Conservation (phyloP, 2,329 filamentous ascomycete genomes). For the Ilyonectria robusta region DNA sequence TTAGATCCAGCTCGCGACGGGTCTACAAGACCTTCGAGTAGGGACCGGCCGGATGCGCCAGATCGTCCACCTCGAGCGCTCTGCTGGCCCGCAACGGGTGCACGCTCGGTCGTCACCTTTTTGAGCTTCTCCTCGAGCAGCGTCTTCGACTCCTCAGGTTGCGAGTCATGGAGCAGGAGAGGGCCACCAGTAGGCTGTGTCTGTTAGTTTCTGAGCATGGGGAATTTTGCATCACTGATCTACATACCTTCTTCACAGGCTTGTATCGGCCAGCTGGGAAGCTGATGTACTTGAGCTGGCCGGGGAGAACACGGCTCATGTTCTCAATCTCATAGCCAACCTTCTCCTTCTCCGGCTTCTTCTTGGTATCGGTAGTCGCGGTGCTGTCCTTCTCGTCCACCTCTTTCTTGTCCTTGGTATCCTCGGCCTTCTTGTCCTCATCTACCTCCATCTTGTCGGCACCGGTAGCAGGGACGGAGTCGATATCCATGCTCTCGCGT, state of each 20-base stretch:
- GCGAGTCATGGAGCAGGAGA: conserved; percentile 88
- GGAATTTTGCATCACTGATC: not conserved
- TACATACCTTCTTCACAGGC: conserved; percentile 86
- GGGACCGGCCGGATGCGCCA: conserved; percentile 50
- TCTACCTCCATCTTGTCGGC: conserved; percentile 93
- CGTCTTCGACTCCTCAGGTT: conserved; percentile 82
- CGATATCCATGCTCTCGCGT: conserved; percentile 95
- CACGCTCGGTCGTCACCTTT: conserved; percentile 78
- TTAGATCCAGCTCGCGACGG: conserved; percentile 49
- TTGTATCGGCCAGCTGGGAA: conserved; percentile 93
- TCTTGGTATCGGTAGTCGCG: conserved; percentile 75
- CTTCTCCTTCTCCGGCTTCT: conserved; percentile 96
- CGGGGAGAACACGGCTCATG: conserved; percentile 93
- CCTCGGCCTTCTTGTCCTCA: conserved; percentile 69
- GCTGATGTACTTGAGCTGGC: conserved; percentile 95
- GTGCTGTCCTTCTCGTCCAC: conserved; percentile 72
- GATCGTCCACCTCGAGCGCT: conserved; percentile 51
- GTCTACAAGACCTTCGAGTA: conserved; percentile 56
- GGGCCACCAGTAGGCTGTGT: conserved; percentile 90
- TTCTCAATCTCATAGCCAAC: conserved; percentile 96
- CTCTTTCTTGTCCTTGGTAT: conserved; percentile 74
- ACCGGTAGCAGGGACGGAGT: conserved; percentile 74
- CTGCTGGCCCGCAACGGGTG: conserved; percentile 67
- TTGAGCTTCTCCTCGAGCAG: conserved; percentile 94
- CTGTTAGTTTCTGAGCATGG: conserved; percentile 41